Base-by-base conservation (phyloP, 1,139 yeast genomes). In the Sugiyamaella sp. region DNA sequence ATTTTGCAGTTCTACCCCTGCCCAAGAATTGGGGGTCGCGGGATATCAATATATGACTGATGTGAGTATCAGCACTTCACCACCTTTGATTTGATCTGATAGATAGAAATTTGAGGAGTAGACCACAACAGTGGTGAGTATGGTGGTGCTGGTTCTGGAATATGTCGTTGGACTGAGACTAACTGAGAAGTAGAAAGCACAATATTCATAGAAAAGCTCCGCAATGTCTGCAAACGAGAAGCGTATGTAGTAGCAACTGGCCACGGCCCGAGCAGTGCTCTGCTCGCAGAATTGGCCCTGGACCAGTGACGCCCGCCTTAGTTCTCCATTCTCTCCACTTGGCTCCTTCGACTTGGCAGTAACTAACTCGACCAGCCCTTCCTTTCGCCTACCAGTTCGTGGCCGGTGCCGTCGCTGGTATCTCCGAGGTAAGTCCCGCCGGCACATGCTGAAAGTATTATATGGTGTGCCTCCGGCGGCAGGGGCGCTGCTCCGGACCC, bases 371-470 rank as follows among this genome's bases (percentile, higher is more conserved):
- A n/a, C n/a, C 62, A 67, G 81, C 86, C 14, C 74, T 91, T 64
- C 97, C 98, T 50, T 93, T 93, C 70, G 71, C 84, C 48, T 91
- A 90, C 79, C 98, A 93, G 73, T 93, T 93, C 70, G 77, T 83
- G 46, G 81, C 98, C 20, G 99, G 99, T 56, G 99, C 99, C 64
- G 80, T 91, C 67, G 99, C 99, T 60, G 99, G 99, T 61, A 90
- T 93, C 59, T 89, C 97, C 24, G 99, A 93, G 70, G 74, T 71
- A 48, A 40, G 71, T 56, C 8, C 14, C 35, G 14, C n/a, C n/a
- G n/a, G n/a, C n/a, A n/a, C n/a, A n/a, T n/a, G n/a, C n/a, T n/a
- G n/a, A n/a, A n/a, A n/a, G n/a, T n/a, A n/a, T n/a, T n/a, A n/a
- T n/a, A n/a, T n/a, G n/a, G n/a, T n/a, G n/a, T n/a, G n/a, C n/a